These are phyloP conservation scores for Incumbomyces lentus DNA, from an alignment of 2,329 filamentous ascomycete species.

Conservation along the genomic window DNA sequence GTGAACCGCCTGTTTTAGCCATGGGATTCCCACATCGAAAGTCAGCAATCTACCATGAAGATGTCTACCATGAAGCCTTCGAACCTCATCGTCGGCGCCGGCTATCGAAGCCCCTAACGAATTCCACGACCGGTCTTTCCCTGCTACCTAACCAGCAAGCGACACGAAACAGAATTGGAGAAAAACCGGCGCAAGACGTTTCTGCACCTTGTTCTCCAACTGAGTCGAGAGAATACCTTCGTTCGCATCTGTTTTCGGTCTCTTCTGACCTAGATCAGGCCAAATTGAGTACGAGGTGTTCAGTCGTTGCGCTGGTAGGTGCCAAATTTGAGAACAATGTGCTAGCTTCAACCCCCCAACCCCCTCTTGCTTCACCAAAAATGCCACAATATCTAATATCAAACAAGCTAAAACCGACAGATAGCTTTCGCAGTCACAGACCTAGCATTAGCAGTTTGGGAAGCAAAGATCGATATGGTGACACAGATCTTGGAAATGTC, in stretches of 20 bases:
- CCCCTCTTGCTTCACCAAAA: conserved; percentile 11
- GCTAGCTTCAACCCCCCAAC: conserved; percentile 1
- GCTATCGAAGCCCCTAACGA: conserved; percentile 20
- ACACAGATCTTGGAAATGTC: conserved; percentile 1
- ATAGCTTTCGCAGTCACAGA: conserved; percentile 1
- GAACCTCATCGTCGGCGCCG: conserved; percentile 17
- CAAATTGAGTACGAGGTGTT: not conserved
- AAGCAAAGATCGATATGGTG: conserved; percentile 9
- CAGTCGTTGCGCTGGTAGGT: conserved; percentile 13
- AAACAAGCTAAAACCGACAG: conserved; percentile 9
- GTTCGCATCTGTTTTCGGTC: conserved; percentile 1
- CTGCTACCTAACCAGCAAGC: not conserved
- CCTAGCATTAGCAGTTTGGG: conserved; percentile 8
- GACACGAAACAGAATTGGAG: conserved; percentile 9
- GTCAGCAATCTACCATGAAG: conserved; percentile 6
- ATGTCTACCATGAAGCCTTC: conserved; percentile 8
- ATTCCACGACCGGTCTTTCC: conserved; percentile 11
- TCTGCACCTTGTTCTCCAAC: not conserved
- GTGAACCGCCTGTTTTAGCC: not conserved
- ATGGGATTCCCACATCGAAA: conserved; percentile 7
- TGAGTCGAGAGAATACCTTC: conserved; percentile 3
- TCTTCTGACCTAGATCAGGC: not conserved
- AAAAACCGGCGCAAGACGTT: not conserved
- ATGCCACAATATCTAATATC: conserved; percentile 12
- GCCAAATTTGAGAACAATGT: conserved; percentile 11